phyloP scores from a whole-genome alignment of 192 early-diverging fungal genomes.

The Obelidium mucronatum region DNA sequence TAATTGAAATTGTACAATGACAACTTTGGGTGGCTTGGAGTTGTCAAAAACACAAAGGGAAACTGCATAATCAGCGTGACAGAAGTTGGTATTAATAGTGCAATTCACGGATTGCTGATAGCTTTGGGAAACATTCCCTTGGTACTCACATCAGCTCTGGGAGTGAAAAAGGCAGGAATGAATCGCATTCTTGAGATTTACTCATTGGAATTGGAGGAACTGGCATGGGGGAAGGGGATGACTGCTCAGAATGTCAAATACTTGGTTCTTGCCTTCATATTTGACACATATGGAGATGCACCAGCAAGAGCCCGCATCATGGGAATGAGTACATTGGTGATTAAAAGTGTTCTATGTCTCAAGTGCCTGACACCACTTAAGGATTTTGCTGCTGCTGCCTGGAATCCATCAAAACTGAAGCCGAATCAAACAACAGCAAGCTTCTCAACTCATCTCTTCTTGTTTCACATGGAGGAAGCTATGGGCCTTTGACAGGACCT shows the following conservation, averaged over 20 bases:
- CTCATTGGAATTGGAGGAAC: neutral
- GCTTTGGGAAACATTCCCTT: neutral
- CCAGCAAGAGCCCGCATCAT: neutral
- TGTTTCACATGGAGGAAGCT: too few species aligned
- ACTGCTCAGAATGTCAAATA: neutral
- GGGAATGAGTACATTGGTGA: neutral
- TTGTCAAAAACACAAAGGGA: neutral
- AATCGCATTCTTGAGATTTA: neutral
- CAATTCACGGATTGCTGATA: neutral
- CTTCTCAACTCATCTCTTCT: too few species aligned
- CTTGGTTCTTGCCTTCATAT: neutral
- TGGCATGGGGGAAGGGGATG: neutral
- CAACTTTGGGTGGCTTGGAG: neutral
- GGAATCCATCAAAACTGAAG: neutral
- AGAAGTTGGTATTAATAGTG: neutral
- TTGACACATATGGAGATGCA: neutral
- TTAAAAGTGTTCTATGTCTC: neutral
- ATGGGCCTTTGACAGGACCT: too few species aligned
- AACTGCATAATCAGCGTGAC: neutral
- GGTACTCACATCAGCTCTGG: neutral
- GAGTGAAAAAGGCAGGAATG: neutral
- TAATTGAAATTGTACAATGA: neutral
- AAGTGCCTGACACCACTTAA: neutral
- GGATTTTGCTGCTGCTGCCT: neutral
- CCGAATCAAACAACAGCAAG: too few species aligned